Base-by-base conservation (phyloP, 1,284 basidiomycete species). In the Tylopilus orsonianus region DNA sequence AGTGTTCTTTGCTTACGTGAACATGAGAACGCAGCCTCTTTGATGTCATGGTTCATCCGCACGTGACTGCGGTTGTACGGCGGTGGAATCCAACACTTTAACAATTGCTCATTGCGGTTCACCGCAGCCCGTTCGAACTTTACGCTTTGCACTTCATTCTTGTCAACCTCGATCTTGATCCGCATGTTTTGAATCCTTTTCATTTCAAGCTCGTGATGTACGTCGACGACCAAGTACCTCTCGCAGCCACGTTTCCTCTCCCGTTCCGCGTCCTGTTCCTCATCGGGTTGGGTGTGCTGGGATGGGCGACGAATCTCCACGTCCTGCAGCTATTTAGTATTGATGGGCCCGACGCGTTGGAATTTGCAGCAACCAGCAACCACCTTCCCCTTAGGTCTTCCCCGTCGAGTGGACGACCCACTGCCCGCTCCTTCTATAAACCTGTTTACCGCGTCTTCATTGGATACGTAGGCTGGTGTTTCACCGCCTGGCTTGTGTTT, bases 241-340 rank as follows among this genome's bases (percentile, higher is more conserved):
- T 85, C 57, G 77, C 79, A 37, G 71, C 79, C 20, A 71, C 73
- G 8, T 90, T 91, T 62, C 91, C 91, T 8, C 75, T 93, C 5
- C 90, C 91, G 4, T 90, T 91, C 66, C 84, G 91, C 52, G 87
- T 90, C 26, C 76, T 92, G 48, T 77, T 81, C 56, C 76, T 94
- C 48, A 69, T 81, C 50, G 84, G 85, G 23, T 57, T 88, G 42
- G 87, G 88, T 29, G 75, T 90, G 48, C 64, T 91, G 8, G 81
- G 83, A 47, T 93, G 90, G 90, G 92, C 91, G 0, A 81, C 85
- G 29, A 97, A 97, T 68, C 71, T 97, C 6, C 93, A 97, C 67
- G 80, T 88, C 39, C 79, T 97, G 33, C 74, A 85, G 55, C 53
- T 75, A 4, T 72, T 87, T n/a, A 85, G 87, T 13, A 71, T 97